Evolutionary conservation across 441 rosid genomes (phyloP), one percentile per base, ranked within the genome.

Genomic region (Corymbia calophylla): DNA sequence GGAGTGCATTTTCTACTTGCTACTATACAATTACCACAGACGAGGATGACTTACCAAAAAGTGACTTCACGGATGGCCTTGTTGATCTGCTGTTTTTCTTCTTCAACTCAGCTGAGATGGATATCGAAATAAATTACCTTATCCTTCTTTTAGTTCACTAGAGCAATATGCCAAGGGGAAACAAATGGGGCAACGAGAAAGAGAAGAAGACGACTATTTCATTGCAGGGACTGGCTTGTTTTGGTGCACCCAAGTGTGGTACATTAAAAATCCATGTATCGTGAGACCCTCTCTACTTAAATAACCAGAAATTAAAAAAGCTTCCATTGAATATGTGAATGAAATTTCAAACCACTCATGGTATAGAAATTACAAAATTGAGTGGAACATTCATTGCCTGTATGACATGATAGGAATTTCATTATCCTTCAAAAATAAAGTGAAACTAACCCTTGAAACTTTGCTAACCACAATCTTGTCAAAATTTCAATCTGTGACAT

Each of bases 41-140:
- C 66, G 29, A 25, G 62, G 66, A 51, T 47, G 18, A 62, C 89
- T 51, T 94, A 95, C 97, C 97, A 82, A 95, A 95, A 53, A 94
- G 93, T 88, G 95, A 87, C 92, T 91, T 95, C 89, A 95, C 86
- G 25, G 96, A 92, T 56, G 96, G 97, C 92, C 92, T 94, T 68
- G 87, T 94, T 60, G 95, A 77, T 91, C 89, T 93, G 81, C 91
- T 88, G 91, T 89, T 90, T 91, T 92, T 94, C 89, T 94, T 94
- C 92, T 95, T 94, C 93, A 95, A 88, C 91, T 94, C 95, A n/a
- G 97, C 97, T 94, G 51, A 53, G 88, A 55, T 55, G 31, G 68
- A 48, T 53, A 89, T 47, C 39, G 73, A 89, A 85, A 81, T 88
- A 47, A 90, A 31, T 77, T 77, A 77, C n/a, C n/a, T 23, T 15